These are phyloP conservation scores for Lentithecium fluviatile DNA, from an alignment of 495 filamentous ascomycete species.

Conservation along the genomic window DNA sequence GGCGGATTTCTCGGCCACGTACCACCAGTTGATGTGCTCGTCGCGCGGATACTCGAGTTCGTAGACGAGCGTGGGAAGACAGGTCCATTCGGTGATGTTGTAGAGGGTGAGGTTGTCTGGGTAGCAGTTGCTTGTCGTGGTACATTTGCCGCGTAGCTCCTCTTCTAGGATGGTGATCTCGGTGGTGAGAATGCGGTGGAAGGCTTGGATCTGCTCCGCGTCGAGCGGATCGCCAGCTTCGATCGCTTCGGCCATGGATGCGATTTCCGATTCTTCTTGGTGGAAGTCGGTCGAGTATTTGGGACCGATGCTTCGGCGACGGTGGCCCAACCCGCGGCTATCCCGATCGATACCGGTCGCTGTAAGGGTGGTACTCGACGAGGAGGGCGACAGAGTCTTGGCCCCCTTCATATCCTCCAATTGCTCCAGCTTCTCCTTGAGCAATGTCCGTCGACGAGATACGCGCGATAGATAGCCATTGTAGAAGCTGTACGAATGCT, in stretches of 20 bases:
- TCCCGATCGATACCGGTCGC: constrained; percentile 38
- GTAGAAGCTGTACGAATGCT: constrained; percentile 73
- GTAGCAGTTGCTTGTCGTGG: constrained; percentile 49
- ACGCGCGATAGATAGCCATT: constrained; percentile 69
- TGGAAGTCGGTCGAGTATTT: constrained; percentile 40
- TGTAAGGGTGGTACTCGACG: constrained; percentile 30
- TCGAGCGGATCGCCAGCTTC: constrained; percentile 57
- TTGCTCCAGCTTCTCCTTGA: constrained; percentile 49
- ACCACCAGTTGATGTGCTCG: constrained; percentile 65
- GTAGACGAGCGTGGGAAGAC: constrained; percentile 72
- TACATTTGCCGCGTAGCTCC: constrained; percentile 60
- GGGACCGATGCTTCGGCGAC: constrained; percentile 45
- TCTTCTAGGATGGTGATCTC: constrained; percentile 62
- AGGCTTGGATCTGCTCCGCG: constrained; percentile 56
- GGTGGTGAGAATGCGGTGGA: constrained; percentile 58
- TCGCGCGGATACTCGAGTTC: constrained; percentile 74
- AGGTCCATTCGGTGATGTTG: constrained; percentile 70
- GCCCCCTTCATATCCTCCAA: constrained; percentile 43
- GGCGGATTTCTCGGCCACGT: constrained; percentile 65
- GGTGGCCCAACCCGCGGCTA: constrained; percentile 46
- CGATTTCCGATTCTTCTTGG: constrained; percentile 49
- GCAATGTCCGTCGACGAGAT: constrained; percentile 49
- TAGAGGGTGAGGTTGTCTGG: constrained; percentile 64
- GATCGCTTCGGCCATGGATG: constrained; percentile 55
- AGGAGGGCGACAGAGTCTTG: constrained; percentile 33